Conservation (phyloP, 2,329 filamentous ascomycete species). For the Lachnellula hyalina region DNA sequence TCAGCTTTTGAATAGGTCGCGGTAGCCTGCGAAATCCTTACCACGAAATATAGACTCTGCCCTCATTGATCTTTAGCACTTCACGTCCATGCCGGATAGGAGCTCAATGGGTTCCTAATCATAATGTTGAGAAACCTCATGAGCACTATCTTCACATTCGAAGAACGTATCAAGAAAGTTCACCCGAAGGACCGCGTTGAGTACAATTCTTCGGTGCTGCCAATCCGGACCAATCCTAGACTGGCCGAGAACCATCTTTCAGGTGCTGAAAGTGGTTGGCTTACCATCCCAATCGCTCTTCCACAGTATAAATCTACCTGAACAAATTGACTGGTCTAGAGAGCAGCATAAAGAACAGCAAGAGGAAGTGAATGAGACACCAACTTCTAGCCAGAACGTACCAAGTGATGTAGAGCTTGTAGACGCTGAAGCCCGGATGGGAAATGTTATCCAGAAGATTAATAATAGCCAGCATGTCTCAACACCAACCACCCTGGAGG, state of each 20-base stretch:
- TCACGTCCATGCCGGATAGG: not conserved
- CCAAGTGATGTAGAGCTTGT: too few relatives aligned
- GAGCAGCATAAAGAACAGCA: too few relatives aligned
- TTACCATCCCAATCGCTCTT: not conserved
- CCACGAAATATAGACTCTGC: not conserved
- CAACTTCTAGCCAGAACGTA: too few relatives aligned
- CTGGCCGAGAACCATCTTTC: not conserved
- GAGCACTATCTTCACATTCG: not conserved
- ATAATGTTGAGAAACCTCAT: not conserved
- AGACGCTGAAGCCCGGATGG: too few relatives aligned
- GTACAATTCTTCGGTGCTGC: not conserved
- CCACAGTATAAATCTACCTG: not conserved
- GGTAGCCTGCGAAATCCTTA: not conserved
- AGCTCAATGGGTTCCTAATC: not conserved
- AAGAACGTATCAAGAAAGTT: not conserved
- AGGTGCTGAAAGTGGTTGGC: not conserved
- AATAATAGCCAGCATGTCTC: too few relatives aligned
- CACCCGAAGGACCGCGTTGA: not conserved
- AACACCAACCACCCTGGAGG: too few relatives aligned
- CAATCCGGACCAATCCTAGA: not conserved
- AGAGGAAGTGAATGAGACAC: too few relatives aligned
- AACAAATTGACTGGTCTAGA: too few relatives aligned
- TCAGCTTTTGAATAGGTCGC: not conserved
- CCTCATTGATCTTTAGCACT: not conserved
- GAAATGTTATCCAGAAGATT: too few relatives aligned